Evolutionary conservation across 2,329 filamentous ascomycete genomes (phyloP), one percentile per base, ranked within the genome.

Genomic region (Capronia epimyces): DNA sequence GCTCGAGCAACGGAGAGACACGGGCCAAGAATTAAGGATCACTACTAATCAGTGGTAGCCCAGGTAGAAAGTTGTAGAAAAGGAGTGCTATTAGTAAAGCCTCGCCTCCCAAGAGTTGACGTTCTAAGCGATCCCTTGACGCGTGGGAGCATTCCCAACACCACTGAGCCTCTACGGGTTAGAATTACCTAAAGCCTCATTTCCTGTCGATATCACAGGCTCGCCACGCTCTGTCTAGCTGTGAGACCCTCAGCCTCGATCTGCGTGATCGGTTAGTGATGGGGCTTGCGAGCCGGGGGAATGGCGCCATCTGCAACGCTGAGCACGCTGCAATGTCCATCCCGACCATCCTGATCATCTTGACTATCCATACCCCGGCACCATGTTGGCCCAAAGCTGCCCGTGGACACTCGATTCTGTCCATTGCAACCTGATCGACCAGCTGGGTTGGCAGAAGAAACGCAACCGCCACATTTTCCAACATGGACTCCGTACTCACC

Each of bases 1-100:
- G 58, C 46, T 34, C 50, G 10, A 58, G 53, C 36, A 48, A 52
- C 32, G 47, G 53, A 21, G 31, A 24, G 18, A 16, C 20, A 25
- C 6, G 39, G 15, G 18, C 39, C 7, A 25, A 42, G n/a, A 16
- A 15, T 8, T 24, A 42, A 20, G 5, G n/a, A n/a, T n/a, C n/a
- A n/a, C n/a, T n/a, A n/a, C n/a, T n/a, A n/a, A n/a, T n/a, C n/a
- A n/a, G n/a, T 34, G 16, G 6, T 32, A 12, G 29, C 29, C 29
- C 7, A 32, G 7, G 12, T n/a, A 3, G 12, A n/a, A 32, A 32
- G 29, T n/a, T 32, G 29, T 32, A 32, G 29, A 32, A 9, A 32
- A 7, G 7, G 13, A 32, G 13, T 10, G 13, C 7, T n/a, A 32
- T 9, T 32, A 12, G 7, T 32, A 10, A n/a, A n/a, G n/a, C 29